These are phyloP conservation scores for Monosporozyma aerobia DNA, from an alignment of 805 yeast species.

Conservation along the genomic window DNA sequence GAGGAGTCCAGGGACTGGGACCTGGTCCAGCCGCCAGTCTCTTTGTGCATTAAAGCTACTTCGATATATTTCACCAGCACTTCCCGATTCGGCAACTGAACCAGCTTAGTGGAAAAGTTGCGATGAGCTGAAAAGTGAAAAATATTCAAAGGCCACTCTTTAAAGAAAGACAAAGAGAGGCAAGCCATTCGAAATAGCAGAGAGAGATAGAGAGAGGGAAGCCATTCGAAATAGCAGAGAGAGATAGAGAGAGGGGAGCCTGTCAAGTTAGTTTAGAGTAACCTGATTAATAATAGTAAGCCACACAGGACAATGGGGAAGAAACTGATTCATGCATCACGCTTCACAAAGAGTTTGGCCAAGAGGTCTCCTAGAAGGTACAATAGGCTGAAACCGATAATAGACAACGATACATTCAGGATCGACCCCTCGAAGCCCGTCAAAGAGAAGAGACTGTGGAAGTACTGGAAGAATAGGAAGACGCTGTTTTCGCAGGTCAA, in stretches of 20 bases:
- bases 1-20: no score
- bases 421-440: conserved; percentile 13
- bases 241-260: not conserved
- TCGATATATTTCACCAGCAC: conserved; percentile 1
- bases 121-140: conserved; percentile 3
- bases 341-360: conserved; percentile 5
- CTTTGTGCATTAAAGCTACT: no score
- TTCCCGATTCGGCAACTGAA: not conserved
- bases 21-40: no score
- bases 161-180: not conserved
- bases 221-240: not conserved
- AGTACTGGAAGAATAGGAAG: conserved; percentile 58
- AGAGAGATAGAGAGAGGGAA: not conserved
- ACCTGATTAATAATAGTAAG: no score
- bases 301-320: conserved; percentile 9
- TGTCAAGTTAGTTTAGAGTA: no score
- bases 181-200: not conserved
- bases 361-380: conserved; percentile 9
- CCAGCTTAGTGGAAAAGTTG: not conserved
- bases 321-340: conserved; percentile 9
- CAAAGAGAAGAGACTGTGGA: conserved; percentile 20
- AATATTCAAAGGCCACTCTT: not conserved
- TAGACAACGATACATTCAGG: conserved; percentile 10
- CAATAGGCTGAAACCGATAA: conserved; percentile 6
- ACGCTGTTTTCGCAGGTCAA: conserved; percentile 54